These are phyloP conservation scores for Otatea glauca DNA, from an alignment of 176 grass and related monocot species.

Conservation along the genomic window DNA sequence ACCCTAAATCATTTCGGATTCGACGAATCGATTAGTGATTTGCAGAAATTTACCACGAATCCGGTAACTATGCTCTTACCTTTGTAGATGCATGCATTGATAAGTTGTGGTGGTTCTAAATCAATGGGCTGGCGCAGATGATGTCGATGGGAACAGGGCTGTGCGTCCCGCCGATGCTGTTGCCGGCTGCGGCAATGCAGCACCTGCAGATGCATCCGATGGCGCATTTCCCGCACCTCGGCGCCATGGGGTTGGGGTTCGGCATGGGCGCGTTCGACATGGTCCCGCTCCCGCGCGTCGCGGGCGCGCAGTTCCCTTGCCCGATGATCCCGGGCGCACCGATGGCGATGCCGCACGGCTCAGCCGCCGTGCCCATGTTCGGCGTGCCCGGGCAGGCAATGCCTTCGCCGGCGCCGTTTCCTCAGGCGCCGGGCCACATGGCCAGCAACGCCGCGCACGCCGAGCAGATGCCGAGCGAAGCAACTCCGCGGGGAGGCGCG, in stretches of 20 bases:
- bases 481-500: not conserved
- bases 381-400: not conserved
- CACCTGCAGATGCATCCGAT: constrained; percentile 42
- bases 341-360: constrained; percentile 28
- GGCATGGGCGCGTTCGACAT: constrained; percentile 48
- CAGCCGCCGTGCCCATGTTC: constrained; percentile 28
- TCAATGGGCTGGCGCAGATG: constrained; percentile 11
- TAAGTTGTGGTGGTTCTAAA: not conserved
- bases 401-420: not conserved
- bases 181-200: constrained; percentile 39
- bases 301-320: constrained; percentile 29
- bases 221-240: constrained; percentile 46
- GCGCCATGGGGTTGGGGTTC: constrained; percentile 43
- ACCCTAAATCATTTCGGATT: too few species aligned
- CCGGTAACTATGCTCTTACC: not conserved
- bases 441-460: not conserved
- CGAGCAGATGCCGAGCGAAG: not conserved
- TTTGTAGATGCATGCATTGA: not conserved
- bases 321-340: constrained; percentile 15
- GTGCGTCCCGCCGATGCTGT: constrained; percentile 46
- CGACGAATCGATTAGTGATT: too few species aligned
- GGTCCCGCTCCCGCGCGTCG: constrained; percentile 6
- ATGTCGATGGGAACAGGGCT: constrained; percentile 49
- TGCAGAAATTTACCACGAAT: too few species aligned
- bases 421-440: not conserved